These are phyloP conservation scores for Termitomyces sp. DNA, from an alignment of 768 basidiomycete genomes.

Conservation along the genomic window DNA sequence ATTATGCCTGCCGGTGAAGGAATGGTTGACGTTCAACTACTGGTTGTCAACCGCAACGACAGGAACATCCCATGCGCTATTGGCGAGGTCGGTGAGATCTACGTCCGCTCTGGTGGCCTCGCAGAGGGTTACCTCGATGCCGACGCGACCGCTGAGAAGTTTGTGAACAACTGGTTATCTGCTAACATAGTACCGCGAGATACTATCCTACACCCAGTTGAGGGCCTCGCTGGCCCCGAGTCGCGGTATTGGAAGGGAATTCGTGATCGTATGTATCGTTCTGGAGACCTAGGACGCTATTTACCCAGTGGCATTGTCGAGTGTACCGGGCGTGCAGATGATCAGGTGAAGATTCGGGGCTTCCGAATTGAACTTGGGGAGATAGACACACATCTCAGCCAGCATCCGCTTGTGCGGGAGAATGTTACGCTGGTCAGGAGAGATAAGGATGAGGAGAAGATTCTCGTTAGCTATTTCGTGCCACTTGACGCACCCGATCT, in stretches of 20 bases:
- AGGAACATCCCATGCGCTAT: slow-evolving; percentile 83
- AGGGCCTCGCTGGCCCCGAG: slow-evolving; percentile 63
- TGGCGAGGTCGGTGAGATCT: slow-evolving; percentile 98
- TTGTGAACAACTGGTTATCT: slow-evolving; percentile 92
- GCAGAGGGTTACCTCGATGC: slow-evolving; percentile 93
- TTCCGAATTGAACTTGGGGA: slow-evolving; percentile 99
- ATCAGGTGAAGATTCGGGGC: slow-evolving; percentile 98
- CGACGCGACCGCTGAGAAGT: slow-evolving; percentile 84
- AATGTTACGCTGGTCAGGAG: slow-evolving; percentile 95
- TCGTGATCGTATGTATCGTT: slow-evolving; percentile 96
- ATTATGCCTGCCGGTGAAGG: slow-evolving; percentile 97
- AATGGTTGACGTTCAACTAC: slow-evolving; percentile 96
- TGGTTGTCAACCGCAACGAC: slow-evolving; percentile 92
- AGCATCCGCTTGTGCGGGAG: slow-evolving; percentile 92
- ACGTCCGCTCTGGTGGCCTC: slow-evolving; percentile 92
- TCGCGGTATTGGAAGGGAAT: slow-evolving; percentile 90
- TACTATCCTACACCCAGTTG: slow-evolving; percentile 61
- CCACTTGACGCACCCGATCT: slow-evolving; percentile 71
- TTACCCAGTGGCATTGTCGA: slow-evolving; percentile 90
- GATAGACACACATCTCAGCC: slow-evolving; percentile 93
- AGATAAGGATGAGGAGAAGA: slow-evolving; percentile 99
- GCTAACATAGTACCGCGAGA: slow-evolving; percentile 52
- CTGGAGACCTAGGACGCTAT: slow-evolving; percentile 95
- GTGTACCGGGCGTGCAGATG: slow-evolving; percentile 95
- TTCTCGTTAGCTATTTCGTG: slow-evolving; percentile 95